Percentiles rank a stretch among this genome's conserved stretches.
phyloP scores from a whole-genome alignment of 148 eudicot species.

The Vaccinium darrowii region DNA sequence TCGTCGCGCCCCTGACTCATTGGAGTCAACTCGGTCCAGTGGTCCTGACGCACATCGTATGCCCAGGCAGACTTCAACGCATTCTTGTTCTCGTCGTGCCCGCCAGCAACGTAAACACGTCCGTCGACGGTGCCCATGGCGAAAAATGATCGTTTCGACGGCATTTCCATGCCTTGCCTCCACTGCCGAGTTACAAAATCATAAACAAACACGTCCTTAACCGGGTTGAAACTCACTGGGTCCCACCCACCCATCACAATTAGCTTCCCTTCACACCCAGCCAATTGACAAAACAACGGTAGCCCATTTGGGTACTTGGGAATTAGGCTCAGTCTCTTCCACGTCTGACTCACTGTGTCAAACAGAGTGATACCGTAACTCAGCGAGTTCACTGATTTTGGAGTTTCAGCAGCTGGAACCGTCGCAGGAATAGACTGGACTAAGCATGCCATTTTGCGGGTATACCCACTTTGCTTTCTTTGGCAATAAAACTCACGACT shows the following conservation, averaged over 20 bases:
- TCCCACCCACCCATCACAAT: slow-evolving; percentile 73
- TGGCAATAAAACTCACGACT: slow-evolving; percentile 35
- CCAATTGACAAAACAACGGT: slow-evolving; percentile 61
- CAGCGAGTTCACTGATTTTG: slow-evolving; percentile 30
- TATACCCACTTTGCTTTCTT: slow-evolving; percentile 40
- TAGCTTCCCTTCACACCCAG: slow-evolving; percentile 53
- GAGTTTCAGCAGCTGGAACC: neutral
- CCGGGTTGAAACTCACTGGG: slow-evolving; percentile 49
- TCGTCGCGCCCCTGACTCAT: slow-evolving; percentile 69
- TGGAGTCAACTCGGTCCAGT: slow-evolving; percentile 55
- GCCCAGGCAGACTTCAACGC: slow-evolving; percentile 51
- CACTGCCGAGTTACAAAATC: slow-evolving; percentile 49
- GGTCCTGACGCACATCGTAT: slow-evolving; percentile 33
- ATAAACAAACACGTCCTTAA: slow-evolving; percentile 51
- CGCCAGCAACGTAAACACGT: slow-evolving; percentile 51
- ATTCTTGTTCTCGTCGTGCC: slow-evolving; percentile 61
- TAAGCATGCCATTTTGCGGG: slow-evolving; percentile 42
- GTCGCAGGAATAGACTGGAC: slow-evolving; percentile 37
- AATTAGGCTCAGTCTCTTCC: slow-evolving; percentile 52
- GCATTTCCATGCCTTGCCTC: slow-evolving; percentile 55
- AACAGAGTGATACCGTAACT: slow-evolving; percentile 38
- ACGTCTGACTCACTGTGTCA: slow-evolving; percentile 31
- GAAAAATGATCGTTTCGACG: slow-evolving; percentile 47
- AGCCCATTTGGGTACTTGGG: slow-evolving; percentile 50
- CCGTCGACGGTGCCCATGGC: slow-evolving; percentile 36